These are phyloP conservation scores for Botrytis galanthina DNA, from an alignment of 2,329 filamentous ascomycete genomes.

Conservation along the genomic window DNA sequence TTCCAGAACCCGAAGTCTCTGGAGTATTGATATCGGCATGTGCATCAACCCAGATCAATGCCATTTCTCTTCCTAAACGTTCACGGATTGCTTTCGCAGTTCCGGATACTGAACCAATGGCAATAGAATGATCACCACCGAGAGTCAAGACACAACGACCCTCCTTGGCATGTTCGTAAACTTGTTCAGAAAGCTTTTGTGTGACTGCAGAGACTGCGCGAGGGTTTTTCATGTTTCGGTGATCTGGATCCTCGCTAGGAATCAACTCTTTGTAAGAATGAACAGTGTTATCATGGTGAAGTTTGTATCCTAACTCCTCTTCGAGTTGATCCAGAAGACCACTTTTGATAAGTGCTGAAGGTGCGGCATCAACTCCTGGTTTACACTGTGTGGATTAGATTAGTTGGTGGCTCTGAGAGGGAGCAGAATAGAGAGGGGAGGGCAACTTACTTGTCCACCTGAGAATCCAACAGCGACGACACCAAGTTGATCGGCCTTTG, in stretches of 20 bases:
- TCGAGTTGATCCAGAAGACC: constrained; percentile 82
- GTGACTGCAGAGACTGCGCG: constrained; percentile 83
- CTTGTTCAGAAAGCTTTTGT: constrained; percentile 72
- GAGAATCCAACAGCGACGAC: constrained; percentile 95
- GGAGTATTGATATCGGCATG: constrained; percentile 98
- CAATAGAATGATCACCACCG: constrained; percentile 94
- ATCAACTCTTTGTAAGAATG: constrained; percentile 78
- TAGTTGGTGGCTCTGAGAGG: constrained; percentile 23
- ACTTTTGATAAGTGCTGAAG: constrained; percentile 81
- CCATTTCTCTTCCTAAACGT: constrained; percentile 76
- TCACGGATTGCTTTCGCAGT: constrained; percentile 84
- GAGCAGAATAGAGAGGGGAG: not conserved
- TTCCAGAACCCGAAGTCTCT: constrained; percentile 83
- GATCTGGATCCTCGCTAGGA: constrained; percentile 68
- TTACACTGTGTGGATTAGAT: constrained; percentile 62
- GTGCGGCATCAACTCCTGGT: constrained; percentile 85
- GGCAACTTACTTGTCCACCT: constrained; percentile 75
- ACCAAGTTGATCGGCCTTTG: constrained; percentile 75
- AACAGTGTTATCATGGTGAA: constrained; percentile 79
- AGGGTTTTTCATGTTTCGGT: constrained; percentile 94
- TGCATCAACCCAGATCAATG: constrained; percentile 97
- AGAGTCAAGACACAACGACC: constrained; percentile 90
- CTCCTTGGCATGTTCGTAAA: constrained; percentile 79
- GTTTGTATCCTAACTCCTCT: constrained; percentile 82
- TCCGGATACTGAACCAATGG: constrained; percentile 88